phyloP scores from a whole-genome alignment of 257 asterid genomes.

The Pogostemon cablin region DNA sequence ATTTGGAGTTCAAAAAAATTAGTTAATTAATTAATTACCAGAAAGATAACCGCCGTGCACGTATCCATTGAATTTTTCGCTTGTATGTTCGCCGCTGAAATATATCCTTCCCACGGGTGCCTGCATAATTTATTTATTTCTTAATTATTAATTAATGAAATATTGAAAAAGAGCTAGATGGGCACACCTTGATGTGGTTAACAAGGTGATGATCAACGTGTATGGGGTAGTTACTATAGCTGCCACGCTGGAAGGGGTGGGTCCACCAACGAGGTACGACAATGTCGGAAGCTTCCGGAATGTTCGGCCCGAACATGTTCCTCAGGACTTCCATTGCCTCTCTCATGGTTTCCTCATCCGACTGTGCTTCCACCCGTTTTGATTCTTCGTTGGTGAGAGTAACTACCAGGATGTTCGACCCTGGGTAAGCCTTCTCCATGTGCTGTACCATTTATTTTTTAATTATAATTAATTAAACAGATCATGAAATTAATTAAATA shows the following conservation, averaged over 20 bases:
- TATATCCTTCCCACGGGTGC: constrained; percentile 78
- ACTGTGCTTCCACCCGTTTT: constrained; percentile 77
- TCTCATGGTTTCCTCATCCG: constrained; percentile 66
- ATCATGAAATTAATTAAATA: too few species aligned
- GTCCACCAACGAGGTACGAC: constrained; percentile 97
- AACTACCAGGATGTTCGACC: constrained; percentile 82
- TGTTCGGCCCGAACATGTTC: constrained; percentile 72
- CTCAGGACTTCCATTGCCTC: constrained; percentile 92
- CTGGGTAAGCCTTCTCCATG: constrained; percentile 94
- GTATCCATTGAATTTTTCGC: constrained; percentile 76
- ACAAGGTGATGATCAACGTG: constrained; percentile 56
- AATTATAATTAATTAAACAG: not conserved
- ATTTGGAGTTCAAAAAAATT: too few species aligned
- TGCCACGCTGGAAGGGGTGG: constrained; percentile 84
- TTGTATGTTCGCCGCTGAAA: constrained; percentile 90
- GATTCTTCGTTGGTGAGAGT: constrained; percentile 88
- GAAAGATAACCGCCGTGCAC: constrained; percentile 91
- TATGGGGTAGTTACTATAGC: constrained; percentile 84
- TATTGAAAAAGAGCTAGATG: not conserved
- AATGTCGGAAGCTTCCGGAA: constrained; percentile 71
- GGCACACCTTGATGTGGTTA: constrained; percentile 62
- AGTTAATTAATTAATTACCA: constrained; percentile 17
- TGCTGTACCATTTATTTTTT: constrained; percentile 41
- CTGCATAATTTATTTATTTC: constrained; percentile 34
- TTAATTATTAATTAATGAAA: not conserved